Base-by-base conservation (phyloP, 441 rosid genomes). In the Pelargonium fulgidum region DNA sequence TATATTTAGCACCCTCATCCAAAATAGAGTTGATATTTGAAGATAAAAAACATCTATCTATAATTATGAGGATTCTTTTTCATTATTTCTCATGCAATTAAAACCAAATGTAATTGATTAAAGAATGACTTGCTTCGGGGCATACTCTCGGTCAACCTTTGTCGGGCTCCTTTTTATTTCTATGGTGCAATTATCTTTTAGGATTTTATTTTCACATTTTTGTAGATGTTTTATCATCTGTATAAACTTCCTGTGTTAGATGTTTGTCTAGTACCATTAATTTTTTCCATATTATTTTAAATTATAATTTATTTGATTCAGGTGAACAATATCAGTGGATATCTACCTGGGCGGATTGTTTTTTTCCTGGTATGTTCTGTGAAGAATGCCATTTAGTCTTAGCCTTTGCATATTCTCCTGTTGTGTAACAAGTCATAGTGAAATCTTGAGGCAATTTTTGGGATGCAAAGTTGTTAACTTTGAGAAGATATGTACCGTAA, bases 261-360 rank as follows among this genome's bases (percentile, higher is more conserved):
- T 58, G 33, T 58, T 13, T 50, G 7, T 50, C 2, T 50, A 3
- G 14, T 20, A 20, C 63, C 2, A 19, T 58, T 58, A 20, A 9
- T 20, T 7, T 10, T 7, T 20, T 58, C 33, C 63, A 58, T 58
- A 58, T 58, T 58, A 61, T 64, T 63, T 47, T 36, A 41, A 62
- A 14, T 5, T 64, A 20, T 64, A 47, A 62, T 58, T 44, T 62
- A 14, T 48, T 61, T 71, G 70, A 24, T 76, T 72, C 89, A 95
- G 98, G 96, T 92, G 70, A 92, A 95, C 80, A 92, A 95, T 75
- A 95, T 95, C 71, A 88, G 97, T 71, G 99, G 99, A 71, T 95
- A 95, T 82, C 96, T 95, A 78, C 99, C 99, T 64, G 99, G 99
- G 77, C 76, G 97, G 72, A 92, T 95, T 44, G 99, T 95, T 62